Conservation (phyloP, 345 rosid species). For the Dimocarpus longan region DNA sequence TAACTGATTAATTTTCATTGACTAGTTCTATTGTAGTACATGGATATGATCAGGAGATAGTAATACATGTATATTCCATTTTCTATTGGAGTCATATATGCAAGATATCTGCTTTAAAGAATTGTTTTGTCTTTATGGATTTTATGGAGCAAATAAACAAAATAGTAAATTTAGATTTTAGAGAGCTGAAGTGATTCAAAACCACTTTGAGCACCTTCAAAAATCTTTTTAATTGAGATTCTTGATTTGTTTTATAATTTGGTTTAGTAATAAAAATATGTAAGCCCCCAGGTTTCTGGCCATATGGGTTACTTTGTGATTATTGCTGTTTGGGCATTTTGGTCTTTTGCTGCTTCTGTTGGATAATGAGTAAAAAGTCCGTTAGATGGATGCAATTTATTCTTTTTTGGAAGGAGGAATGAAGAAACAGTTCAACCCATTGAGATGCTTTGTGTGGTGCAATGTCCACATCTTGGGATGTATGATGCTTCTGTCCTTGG, state of each 20-base stretch:
- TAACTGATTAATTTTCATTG: slow-evolving; percentile 12
- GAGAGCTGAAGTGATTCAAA: slow-evolving; percentile 1
- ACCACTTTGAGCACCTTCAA: not conserved
- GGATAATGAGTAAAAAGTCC: not conserved
- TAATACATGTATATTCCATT: not conserved
- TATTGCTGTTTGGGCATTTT: not conserved
- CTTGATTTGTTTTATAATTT: slow-evolving; percentile 1
- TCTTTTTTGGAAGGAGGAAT: not conserved
- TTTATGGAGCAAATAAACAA: not conserved
- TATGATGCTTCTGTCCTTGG: not conserved
- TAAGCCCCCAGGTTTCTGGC: not conserved
- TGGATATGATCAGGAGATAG: not conserved
- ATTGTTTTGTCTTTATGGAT: not conserved
- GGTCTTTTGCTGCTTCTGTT: not conserved
- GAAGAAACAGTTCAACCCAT: not conserved
- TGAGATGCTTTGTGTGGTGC: not conserved
- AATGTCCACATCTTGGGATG: not conserved
- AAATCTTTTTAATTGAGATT: not conserved
- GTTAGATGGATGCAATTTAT: not conserved
- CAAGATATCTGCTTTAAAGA: not conserved
- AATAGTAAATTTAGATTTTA: slow-evolving; percentile 11
- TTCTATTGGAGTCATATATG: not conserved
- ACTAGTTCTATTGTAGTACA: not conserved
- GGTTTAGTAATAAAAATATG: not conserved
- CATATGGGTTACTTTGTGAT: not conserved